A percentile compares a stretch with the other conserved stretches of the same genome.
Evolutionary conservation across 169 alveolate species (phyloP).

Genomic region (Babesia caballi): DNA sequence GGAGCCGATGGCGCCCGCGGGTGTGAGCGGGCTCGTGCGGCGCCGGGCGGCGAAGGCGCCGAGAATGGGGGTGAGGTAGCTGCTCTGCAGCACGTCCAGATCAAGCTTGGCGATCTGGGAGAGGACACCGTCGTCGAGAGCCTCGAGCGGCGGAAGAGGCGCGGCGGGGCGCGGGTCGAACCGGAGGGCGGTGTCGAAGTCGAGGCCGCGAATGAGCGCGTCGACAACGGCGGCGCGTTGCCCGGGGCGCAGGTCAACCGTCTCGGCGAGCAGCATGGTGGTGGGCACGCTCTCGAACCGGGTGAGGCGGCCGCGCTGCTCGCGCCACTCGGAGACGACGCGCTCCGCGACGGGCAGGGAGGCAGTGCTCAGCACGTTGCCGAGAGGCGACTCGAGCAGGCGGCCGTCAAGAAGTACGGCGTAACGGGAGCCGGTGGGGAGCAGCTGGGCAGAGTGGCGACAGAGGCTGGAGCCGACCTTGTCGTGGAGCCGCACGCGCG

Average conservation of each 20-base stretch:
- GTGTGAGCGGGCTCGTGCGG: constrained; percentile 8
- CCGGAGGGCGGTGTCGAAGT: constrained; percentile 43
- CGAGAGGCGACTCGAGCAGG: constrained; percentile 54
- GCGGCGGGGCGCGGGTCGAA: not conserved
- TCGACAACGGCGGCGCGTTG: not conserved
- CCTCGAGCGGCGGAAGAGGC: constrained; percentile 9
- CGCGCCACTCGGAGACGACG: constrained; percentile 38
- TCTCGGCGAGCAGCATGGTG: constrained; percentile 40
- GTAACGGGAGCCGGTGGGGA: not conserved
- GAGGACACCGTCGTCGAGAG: not conserved
- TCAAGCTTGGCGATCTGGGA: constrained; percentile 15
- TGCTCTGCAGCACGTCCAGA: constrained; percentile 38
- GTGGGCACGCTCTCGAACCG: constrained; percentile 32
- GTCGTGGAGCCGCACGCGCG: constrained; percentile 30
- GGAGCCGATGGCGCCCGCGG: constrained; percentile 10
- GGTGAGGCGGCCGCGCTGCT: constrained; percentile 30
- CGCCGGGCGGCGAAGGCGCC: constrained; percentile 5
- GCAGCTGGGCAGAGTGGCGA: constrained; percentile 12
- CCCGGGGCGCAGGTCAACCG: constrained; percentile 14
- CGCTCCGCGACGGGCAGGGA: constrained; percentile 3
- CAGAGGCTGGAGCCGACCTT: constrained; percentile 31
- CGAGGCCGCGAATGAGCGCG: constrained; percentile 13
- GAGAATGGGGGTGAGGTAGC: constrained; percentile 24
- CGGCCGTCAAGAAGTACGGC: constrained; percentile 37
- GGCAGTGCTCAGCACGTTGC: constrained; percentile 27